Evolutionary conservation across 2,329 filamentous ascomycete genomes (phyloP).

Genomic region (Colletotrichum eleusines): DNA sequence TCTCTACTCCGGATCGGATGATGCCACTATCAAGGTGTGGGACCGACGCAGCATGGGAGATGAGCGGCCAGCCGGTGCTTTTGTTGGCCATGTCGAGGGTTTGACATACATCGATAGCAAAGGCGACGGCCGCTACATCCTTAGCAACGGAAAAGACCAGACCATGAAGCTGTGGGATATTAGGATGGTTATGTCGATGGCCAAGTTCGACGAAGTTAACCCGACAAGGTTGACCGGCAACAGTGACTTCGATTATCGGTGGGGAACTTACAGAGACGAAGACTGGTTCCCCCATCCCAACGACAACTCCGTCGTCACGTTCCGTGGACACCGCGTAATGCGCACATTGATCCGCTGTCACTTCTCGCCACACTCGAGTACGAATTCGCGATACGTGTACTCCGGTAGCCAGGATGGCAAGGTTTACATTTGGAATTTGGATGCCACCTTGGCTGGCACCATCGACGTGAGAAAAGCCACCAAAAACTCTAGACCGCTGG

Average conservation of each 20-base stretch:
- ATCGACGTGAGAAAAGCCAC: constrained; percentile 85
- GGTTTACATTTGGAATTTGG: constrained; percentile 93
- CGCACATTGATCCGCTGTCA: constrained; percentile 94
- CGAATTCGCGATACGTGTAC: constrained; percentile 93
- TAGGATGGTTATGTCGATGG: constrained; percentile 85
- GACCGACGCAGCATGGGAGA: constrained; percentile 93
- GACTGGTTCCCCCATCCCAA: constrained; percentile 80
- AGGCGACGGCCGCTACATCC: constrained; percentile 81
- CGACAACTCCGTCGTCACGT: constrained; percentile 94
- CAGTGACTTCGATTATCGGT: constrained; percentile 81
- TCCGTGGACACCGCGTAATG: constrained; percentile 88
- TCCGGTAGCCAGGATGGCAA: constrained; percentile 90
- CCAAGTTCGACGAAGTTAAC: constrained; percentile 69
- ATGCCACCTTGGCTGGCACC: constrained; percentile 82
- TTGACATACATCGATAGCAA: constrained; percentile 78
- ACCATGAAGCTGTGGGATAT: constrained; percentile 98
- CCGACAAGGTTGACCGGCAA: constrained; percentile 64
- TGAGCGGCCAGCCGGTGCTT: constrained; percentile 75
- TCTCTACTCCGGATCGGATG: constrained; percentile 94
- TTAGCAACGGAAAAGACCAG: constrained; percentile 96
- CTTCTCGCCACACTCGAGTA: constrained; percentile 88
- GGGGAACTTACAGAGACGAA: constrained; percentile 72
- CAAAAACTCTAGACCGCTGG: constrained; percentile 68
- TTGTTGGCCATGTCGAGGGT: constrained; percentile 75
- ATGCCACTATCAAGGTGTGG: constrained; percentile 95